phyloP scores from a whole-genome alignment of 2,329 filamentous ascomycete species.

The Fusarium torreyae region DNA sequence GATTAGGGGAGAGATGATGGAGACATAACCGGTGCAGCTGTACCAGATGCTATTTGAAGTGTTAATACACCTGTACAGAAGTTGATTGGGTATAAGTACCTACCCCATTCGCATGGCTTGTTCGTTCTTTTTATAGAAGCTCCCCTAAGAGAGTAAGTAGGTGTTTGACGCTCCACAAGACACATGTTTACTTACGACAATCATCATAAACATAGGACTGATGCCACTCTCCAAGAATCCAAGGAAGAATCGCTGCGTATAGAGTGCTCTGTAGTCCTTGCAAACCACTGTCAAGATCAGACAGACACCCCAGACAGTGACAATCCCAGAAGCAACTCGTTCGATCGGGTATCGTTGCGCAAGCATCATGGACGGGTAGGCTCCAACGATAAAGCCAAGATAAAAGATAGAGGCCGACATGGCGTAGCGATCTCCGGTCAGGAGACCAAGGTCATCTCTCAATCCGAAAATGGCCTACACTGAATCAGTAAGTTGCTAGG shows the following conservation, averaged over 20 bases:
- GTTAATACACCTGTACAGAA: not conserved
- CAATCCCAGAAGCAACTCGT: constrained; percentile 57
- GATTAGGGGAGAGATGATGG: constrained; percentile 62
- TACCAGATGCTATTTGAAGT: constrained; percentile 54
- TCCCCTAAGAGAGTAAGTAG: constrained; percentile 31
- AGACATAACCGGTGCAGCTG: constrained; percentile 61
- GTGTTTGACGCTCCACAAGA: not conserved
- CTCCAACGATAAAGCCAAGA: constrained; percentile 63
- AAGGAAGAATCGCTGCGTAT: constrained; percentile 67
- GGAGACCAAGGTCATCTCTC: constrained; percentile 50
- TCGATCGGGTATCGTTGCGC: constrained; percentile 64
- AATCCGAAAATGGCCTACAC: constrained; percentile 41
- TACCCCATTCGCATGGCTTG: constrained; percentile 57
- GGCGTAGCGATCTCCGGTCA: constrained; percentile 60
- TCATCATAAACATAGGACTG: constrained; percentile 70
- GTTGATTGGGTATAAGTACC: not conserved
- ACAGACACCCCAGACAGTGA: constrained; percentile 55
- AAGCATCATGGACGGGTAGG: constrained; percentile 59
- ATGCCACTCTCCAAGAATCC: constrained; percentile 70
- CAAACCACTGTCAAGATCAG: constrained; percentile 58
- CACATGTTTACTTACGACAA: constrained; percentile 53
- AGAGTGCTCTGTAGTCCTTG: constrained; percentile 55
- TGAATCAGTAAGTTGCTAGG: not conserved
- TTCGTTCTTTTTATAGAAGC: constrained; percentile 60
- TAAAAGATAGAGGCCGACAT: constrained; percentile 64